Base-by-base conservation (phyloP, 2,329 filamentous ascomycete genomes). In the Parafenestella ontariensis region DNA sequence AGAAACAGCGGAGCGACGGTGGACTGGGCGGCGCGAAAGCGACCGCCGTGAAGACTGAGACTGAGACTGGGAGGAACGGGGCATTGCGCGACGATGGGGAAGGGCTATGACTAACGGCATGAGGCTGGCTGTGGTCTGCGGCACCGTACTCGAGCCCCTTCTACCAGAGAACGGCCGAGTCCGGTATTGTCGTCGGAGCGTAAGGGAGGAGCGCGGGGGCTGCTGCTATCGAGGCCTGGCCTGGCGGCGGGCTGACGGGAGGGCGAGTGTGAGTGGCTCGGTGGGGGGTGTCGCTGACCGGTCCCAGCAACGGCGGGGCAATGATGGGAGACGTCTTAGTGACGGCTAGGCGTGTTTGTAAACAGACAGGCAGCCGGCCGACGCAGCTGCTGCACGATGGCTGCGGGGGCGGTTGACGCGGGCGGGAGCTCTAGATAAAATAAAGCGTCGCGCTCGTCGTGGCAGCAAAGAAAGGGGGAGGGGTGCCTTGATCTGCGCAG, bases 51-150 rank as follows among this genome's bases (percentile, higher is more conserved):
- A 65, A 40, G 64, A 56, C 53, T 56, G 23, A 15, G 46, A 37
- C 46, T 58, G 33, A 36, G 64, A 56, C 53, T 58, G 28, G 7
- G 46, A 37, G 48, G 59, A 29, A 54, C 55, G 51, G 54, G 58
- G 49, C 53, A 62, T 50, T 54, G 65, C 58, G 59, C 64, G 70
- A 69, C 58, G 65, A 61, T 70, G 64, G 64, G 72, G 71, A 64
- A 75, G 70, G 69, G 71, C 66, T 70, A 74, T 69, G 68, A 76
- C 74, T 76, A 76, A 76, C 74, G 73, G 74, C 75, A 77, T 77
- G 72, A 72, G 69, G 70, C 66, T 72, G 68, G 67, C 63, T 62
- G 60, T 65, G 45, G 54, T 51, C 52, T 64, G 62, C 48, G 63
- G 63, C 64, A 70, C 67, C 67, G 69, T 58, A 69, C 73, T 70